Conservation (phyloP, 2,329 filamentous ascomycete genomes). For the Ramularia collo-cygni region DNA sequence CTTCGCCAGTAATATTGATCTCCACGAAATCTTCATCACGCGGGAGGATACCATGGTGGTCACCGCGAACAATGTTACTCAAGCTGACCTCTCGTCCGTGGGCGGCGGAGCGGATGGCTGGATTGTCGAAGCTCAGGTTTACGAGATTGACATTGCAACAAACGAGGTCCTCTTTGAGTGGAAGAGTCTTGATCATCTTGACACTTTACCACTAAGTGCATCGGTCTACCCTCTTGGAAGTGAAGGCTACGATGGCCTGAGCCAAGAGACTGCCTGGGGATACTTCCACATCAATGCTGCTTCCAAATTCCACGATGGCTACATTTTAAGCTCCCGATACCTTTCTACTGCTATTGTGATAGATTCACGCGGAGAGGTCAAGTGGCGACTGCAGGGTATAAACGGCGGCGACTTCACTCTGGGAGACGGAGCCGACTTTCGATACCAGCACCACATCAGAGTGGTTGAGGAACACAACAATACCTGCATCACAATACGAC, state of each 20-base stretch:
- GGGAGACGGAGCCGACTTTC: slow-evolving; percentile 11
- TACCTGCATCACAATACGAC: slow-evolving; percentile 3
- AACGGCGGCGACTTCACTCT: slow-evolving; percentile 11
- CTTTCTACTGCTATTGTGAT: slow-evolving; percentile 15
- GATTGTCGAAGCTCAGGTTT: slow-evolving; percentile 25
- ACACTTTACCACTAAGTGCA: slow-evolving; percentile 25
- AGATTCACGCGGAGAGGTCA: slow-evolving; percentile 10
- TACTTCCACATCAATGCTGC: slow-evolving; percentile 21
- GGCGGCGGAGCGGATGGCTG: slow-evolving; percentile 26
- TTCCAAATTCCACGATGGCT: slow-evolving; percentile 12
- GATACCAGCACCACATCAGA: slow-evolving; percentile 20
- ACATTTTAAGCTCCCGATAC: slow-evolving; percentile 17
- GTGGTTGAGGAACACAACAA: slow-evolving; percentile 2
- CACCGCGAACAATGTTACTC: slow-evolving; percentile 24
- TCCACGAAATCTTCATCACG: slow-evolving; percentile 33
- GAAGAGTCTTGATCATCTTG: slow-evolving; percentile 32
- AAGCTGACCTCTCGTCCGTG: slow-evolving; percentile 24
- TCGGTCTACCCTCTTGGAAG: slow-evolving; percentile 26
- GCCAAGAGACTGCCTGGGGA: slow-evolving; percentile 14
- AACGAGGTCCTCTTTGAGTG: slow-evolving; percentile 32
- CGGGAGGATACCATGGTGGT: slow-evolving; percentile 28
- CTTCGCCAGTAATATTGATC: slow-evolving; percentile 21
- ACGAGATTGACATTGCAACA: slow-evolving; percentile 31
- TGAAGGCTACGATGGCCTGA: slow-evolving; percentile 14
- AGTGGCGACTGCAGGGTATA: slow-evolving; percentile 15